Evolutionary conservation across 306 rosid species (phyloP).

Genomic region (Cucumis melo): DNA sequence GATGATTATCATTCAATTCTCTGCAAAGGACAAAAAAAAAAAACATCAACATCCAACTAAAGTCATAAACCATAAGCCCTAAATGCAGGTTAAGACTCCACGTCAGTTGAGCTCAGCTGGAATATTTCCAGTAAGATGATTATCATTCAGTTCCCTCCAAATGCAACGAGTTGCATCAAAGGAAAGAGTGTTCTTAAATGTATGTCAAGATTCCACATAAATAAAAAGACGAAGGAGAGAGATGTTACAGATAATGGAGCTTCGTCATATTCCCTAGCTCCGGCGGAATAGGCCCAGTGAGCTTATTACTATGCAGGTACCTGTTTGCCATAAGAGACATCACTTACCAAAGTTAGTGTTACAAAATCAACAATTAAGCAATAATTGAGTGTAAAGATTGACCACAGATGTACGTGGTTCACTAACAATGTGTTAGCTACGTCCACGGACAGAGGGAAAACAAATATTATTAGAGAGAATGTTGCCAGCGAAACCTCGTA

Average conservation of each 20-base stretch:
- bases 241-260: constrained; percentile 76
- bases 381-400: too few species aligned
- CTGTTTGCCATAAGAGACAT: constrained; percentile 21
- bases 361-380: too few species aligned
- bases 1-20: constrained; percentile 70
- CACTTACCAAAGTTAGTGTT: not conserved
- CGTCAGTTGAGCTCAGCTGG: constrained; percentile 54
- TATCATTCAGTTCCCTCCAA: constrained; percentile 73
- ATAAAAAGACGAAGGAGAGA: not conserved
- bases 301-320: constrained; percentile 92
- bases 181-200: not conserved
- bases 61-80: not conserved
- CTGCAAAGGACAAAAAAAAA: constrained; percentile 18
- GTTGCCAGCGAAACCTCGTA: too few species aligned
- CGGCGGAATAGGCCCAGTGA: constrained; percentile 68
- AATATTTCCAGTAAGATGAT: constrained; percentile 57
- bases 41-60: not conserved
- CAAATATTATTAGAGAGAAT: too few species aligned
- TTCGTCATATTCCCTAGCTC: constrained; percentile 95
- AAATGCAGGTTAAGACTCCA: too few species aligned
- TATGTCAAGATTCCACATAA: not conserved
- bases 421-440: too few species aligned
- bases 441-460: too few species aligned
- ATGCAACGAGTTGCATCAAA: not conserved
- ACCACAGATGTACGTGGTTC: too few species aligned